These are phyloP conservation scores for Cystobasidium ongulense DNA, from an alignment of 768 basidiomycete genomes.

Conservation along the genomic window DNA sequence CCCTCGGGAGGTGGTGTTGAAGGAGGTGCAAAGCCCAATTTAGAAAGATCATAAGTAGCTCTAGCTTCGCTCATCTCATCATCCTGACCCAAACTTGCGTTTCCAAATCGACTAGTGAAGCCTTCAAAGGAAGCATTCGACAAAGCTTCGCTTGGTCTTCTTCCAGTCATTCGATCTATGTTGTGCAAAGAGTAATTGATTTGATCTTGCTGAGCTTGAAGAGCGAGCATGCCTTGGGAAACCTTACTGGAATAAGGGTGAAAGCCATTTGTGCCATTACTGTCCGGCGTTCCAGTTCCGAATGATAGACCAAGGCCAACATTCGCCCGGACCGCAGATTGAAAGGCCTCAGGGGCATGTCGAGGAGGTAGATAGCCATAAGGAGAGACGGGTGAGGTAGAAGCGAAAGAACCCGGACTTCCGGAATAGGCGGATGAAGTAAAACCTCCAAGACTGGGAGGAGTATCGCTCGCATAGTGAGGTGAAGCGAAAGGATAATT, in stretches of 20 bases:
- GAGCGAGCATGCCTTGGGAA: neutral
- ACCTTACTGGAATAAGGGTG: neutral
- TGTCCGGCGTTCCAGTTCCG: neutral
- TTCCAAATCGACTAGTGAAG: neutral
- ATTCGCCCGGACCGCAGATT: neutral
- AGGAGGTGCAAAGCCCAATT: neutral
- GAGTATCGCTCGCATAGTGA: neutral
- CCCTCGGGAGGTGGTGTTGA: neutral
- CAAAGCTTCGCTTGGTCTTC: neutral
- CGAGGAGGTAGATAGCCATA: neutral
- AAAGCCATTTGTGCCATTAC: neutral
- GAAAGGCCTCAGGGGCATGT: neutral
- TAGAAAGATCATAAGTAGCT: neutral
- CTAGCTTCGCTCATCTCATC: neutral
- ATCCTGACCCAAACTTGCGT: neutral
- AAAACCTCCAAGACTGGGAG: neutral
- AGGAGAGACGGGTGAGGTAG: neutral
- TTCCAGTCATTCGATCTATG: neutral
- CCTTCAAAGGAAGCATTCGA: neutral
- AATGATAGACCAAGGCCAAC: neutral
- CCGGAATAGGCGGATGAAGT: neutral
- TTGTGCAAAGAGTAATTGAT: neutral
- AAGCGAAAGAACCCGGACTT: neutral
- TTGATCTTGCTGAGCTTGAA: neutral
- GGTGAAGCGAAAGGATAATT: neutral